phyloP scores from a whole-genome alignment of 805 yeast species.

The Monosporozyma yasuniensis region DNA sequence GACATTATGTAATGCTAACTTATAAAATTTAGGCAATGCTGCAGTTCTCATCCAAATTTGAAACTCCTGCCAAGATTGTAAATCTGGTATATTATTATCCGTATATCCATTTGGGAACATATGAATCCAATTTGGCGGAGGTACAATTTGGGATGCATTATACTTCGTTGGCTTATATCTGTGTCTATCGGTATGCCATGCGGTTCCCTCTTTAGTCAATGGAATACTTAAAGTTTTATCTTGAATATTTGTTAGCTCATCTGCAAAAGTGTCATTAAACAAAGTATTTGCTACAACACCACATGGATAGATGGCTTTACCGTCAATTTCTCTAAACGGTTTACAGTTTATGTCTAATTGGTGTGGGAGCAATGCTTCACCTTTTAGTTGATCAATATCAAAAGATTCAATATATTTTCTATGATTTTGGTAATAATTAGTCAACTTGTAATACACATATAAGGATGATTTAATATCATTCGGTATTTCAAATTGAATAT shows the following conservation, averaged over 20 bases:
- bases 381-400: constrained; percentile 73
- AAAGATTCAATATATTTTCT: constrained; percentile 83
- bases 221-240: constrained; percentile 27
- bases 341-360: constrained; percentile 38
- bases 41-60: constrained; percentile 93
- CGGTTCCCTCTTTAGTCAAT: constrained; percentile 45
- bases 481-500: constrained; percentile 63
- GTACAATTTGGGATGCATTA: constrained; percentile 50
- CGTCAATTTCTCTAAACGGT: constrained; percentile 29
- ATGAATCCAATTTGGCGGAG: constrained; percentile 78
- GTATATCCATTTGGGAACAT: constrained; percentile 67
- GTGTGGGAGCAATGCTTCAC: constrained; percentile 50
- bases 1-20: constrained; percentile 45
- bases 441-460: constrained; percentile 71
- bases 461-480: constrained; percentile 60
- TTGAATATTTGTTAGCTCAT: constrained; percentile 34
- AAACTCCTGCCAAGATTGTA: constrained; percentile 56
- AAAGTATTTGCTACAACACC: constrained; percentile 74
- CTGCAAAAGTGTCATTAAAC: constrained; percentile 64
- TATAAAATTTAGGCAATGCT: constrained; percentile 81
- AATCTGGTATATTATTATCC: constrained; percentile 57
- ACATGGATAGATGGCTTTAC: constrained; percentile 57
- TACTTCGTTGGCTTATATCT: constrained; percentile 59
- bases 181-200: constrained; percentile 61
- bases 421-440: constrained; percentile 91